Conservation (phyloP, 345 rosid genomes). For the Kernera saxatilis region DNA sequence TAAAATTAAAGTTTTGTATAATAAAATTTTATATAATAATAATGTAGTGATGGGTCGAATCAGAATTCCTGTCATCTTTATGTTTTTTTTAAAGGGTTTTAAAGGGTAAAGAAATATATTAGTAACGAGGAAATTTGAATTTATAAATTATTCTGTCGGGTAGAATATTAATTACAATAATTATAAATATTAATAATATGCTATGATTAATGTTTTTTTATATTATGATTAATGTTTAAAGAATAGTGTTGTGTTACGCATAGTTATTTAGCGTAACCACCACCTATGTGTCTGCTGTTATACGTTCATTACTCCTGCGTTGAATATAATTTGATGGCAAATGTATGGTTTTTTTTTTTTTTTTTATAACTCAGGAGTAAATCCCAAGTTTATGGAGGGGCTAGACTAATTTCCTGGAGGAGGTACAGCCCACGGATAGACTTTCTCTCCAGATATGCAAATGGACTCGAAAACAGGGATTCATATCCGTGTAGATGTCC, state of each 20-base stretch:
- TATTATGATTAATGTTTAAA: neutral
- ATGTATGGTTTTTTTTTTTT: neutral
- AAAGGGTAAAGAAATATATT: neutral
- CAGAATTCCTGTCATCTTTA: neutral
- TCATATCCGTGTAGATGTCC: too few relatives aligned
- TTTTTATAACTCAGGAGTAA: too few relatives aligned
- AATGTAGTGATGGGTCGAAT: neutral
- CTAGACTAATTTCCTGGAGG: too few relatives aligned
- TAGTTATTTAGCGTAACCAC: conserved; percentile 15
- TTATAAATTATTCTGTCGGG: neutral
- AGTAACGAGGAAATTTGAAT: neutral
- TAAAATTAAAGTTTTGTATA: too few relatives aligned
- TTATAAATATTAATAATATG: too few relatives aligned
- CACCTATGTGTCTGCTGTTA: conserved; percentile 21
- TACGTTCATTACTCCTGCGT: neutral
- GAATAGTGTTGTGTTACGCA: neutral
- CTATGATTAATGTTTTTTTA: neutral
- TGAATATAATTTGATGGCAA: neutral
- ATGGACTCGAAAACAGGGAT: too few relatives aligned
- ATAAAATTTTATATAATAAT: too few relatives aligned
- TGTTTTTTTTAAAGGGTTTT: neutral
- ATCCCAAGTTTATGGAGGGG: too few relatives aligned
- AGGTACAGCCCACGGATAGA: too few relatives aligned
- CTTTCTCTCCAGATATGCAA: too few relatives aligned
- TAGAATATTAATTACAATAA: neutral